phyloP scores from a whole-genome alignment of 2,329 filamentous ascomycete genomes.

The Calonectria montana region DNA sequence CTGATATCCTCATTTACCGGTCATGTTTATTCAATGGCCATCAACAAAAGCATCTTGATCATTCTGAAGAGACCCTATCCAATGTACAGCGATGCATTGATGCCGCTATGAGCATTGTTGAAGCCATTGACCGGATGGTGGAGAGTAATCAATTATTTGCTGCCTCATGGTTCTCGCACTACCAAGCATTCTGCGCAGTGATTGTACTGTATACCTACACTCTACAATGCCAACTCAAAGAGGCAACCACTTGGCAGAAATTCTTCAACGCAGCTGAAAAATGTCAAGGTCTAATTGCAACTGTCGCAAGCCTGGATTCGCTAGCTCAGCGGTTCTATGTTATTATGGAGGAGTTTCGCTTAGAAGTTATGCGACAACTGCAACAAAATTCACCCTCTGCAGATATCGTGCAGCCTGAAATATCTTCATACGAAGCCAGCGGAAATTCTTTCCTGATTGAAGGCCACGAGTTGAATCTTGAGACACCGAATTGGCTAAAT shows the following conservation, averaged over 20 bases:
- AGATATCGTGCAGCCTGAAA: no score
- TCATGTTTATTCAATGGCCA: conserved; percentile 15
- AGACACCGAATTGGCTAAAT: no score
- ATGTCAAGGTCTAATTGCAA: conserved; percentile 53
- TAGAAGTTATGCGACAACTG: no score
- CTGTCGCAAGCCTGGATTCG: conserved; percentile 50
- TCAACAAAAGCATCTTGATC: conserved; percentile 34
- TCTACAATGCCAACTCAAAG: conserved; percentile 49
- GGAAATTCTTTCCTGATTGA: no score
- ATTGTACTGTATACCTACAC: conserved; percentile 57
- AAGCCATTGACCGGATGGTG: conserved; percentile 47
- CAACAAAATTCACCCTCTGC: no score
- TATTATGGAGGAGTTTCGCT: no score
- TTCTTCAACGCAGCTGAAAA: conserved; percentile 50
- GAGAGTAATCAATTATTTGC: conserved; percentile 18
- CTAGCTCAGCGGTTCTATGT: conserved; percentile 53
- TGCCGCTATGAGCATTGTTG: conserved; percentile 54
- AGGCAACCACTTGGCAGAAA: conserved; percentile 42
- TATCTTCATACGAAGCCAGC: no score
- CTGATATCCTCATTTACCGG: conserved; percentile 40
- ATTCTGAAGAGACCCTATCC: conserved; percentile 32
- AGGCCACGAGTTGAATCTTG: no score
- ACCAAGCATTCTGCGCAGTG: conserved; percentile 57
- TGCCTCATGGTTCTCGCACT: conserved; percentile 43
- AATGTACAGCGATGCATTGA: conserved; percentile 45